Percentiles rank a stretch among this genome's conserved stretches.
phyloP scores from a whole-genome alignment of 2,329 filamentous ascomycete genomes.

The Verticillium alfalfae region DNA sequence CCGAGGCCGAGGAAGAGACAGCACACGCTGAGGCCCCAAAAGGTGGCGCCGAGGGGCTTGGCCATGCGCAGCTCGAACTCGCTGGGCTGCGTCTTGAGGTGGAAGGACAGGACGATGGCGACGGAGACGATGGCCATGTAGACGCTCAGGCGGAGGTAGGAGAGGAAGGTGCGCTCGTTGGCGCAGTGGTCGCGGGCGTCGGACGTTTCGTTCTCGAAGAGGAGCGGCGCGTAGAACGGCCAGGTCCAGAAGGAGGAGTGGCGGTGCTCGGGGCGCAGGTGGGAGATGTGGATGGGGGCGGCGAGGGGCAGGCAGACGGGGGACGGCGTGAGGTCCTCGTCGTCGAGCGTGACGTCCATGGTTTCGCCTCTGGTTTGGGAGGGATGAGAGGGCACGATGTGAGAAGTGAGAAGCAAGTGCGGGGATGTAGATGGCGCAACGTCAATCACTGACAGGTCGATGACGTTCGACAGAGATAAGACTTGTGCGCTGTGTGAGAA shows the following conservation, averaged over 20 bases:
- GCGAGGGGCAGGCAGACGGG: slow-evolving; percentile 19
- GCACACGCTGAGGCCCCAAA: slow-evolving; percentile 77
- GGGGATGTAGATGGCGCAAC: too few relatives aligned
- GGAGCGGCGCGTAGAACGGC: slow-evolving; percentile 60
- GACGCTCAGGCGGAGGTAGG: slow-evolving; percentile 81
- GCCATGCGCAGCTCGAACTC: slow-evolving; percentile 70
- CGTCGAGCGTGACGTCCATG: slow-evolving; percentile 16
- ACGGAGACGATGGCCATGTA: slow-evolving; percentile 89
- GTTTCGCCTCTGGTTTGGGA: neutral
- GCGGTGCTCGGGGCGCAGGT: neutral
- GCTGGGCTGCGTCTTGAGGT: slow-evolving; percentile 70
- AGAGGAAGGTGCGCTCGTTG: slow-evolving; percentile 78
- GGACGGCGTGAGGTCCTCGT: slow-evolving; percentile 25
- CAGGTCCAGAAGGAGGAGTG: slow-evolving; percentile 44
- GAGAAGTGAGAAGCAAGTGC: neutral
- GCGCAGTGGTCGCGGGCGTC: slow-evolving; percentile 76
- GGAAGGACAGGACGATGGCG: slow-evolving; percentile 89
- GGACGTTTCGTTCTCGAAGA: slow-evolving; percentile 70
- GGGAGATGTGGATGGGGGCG: neutral
- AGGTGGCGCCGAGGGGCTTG: slow-evolving; percentile 77
- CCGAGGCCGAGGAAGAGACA: slow-evolving; percentile 72
- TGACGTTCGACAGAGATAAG: neutral
- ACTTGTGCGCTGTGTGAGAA: neutral
- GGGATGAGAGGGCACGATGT: neutral
- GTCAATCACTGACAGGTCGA: too few relatives aligned